phyloP scores from a whole-genome alignment of 495 filamentous ascomycete genomes.

The Cercophora samala region DNA sequence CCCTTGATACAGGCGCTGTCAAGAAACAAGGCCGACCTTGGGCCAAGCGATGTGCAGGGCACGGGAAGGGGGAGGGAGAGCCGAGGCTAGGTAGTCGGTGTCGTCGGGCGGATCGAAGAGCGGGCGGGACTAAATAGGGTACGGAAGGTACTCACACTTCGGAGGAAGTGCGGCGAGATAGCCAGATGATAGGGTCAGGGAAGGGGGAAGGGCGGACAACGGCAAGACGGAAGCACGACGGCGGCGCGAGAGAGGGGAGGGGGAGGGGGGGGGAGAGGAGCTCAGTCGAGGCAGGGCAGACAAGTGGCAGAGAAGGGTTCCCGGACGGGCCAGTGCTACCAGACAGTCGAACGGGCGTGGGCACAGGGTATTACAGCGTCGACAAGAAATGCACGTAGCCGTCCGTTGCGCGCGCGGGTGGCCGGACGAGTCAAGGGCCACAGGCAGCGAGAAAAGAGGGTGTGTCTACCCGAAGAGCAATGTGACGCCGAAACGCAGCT shows the following conservation, averaged over 20 bases:
- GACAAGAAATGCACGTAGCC: constrained; percentile 32
- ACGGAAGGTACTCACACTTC: constrained; percentile 9
- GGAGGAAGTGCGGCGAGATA: neutral
- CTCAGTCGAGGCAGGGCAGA: constrained; percentile 1
- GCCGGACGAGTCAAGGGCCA: constrained; percentile 20
- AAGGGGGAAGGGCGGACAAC: neutral
- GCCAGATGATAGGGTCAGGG: constrained; percentile 5
- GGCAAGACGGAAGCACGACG: constrained; percentile 6
- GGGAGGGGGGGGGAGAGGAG: neutral
- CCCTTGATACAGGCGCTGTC: constrained; percentile 21
- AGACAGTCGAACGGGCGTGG: constrained; percentile 24
- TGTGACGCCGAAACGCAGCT: constrained; percentile 27
- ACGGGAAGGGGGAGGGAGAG: constrained; percentile 16
- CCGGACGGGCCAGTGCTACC: constrained; percentile 12
- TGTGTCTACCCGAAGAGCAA: constrained; percentile 22
- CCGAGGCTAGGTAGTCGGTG: constrained; percentile 25
- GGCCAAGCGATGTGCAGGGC: constrained; percentile 25
- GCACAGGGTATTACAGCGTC: constrained; percentile 31
- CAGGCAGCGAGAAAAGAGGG: constrained; percentile 10
- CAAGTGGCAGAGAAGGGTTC: constrained; percentile 7
- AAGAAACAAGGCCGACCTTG: constrained; percentile 24
- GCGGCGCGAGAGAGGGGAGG: constrained; percentile 8
- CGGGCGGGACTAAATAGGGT: constrained; percentile 20
- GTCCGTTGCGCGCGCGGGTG: constrained; percentile 14
- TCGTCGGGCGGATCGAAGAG: constrained; percentile 21